Conservation (phyloP, 2,329 filamentous ascomycete genomes). For the Fusarium paranaense region DNA sequence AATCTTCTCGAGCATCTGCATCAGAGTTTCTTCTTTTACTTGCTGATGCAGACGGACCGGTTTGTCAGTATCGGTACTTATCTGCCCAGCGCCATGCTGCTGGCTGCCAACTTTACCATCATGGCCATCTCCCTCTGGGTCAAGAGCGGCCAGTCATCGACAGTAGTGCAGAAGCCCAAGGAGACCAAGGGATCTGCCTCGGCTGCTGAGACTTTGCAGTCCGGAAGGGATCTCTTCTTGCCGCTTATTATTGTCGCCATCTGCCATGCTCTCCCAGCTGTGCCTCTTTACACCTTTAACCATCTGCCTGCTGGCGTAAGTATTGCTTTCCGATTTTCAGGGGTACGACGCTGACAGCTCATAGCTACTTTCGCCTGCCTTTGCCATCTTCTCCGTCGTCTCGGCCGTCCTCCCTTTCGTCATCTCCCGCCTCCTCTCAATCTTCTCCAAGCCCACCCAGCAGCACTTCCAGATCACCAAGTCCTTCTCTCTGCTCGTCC, state of each 20-base stretch:
- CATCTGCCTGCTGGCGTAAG: conserved; percentile 74
- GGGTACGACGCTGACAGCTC: conserved; percentile 5
- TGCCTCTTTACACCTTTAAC: conserved; percentile 91
- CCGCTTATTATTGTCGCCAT: conserved; percentile 79
- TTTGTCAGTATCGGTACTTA: conserved; percentile 99
- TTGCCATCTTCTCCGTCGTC: conserved; percentile 66
- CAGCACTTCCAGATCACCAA: conserved; percentile 86
- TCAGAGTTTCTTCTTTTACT: conserved; percentile 99
- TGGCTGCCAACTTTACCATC: conserved; percentile 94
- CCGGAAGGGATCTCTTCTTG: conserved; percentile 75
- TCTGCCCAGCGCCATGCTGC: conserved; percentile 95
- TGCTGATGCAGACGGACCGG: conserved; percentile 89
- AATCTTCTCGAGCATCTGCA: conserved; percentile 97
- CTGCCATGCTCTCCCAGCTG: conserved; percentile 79
- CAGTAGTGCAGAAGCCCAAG: conserved; percentile 41
- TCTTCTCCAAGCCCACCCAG: conserved; percentile 63
- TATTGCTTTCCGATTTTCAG: neutral
- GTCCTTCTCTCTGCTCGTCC: conserved; percentile 89
- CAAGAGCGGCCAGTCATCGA: conserved; percentile 75
- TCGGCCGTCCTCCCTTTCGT: conserved; percentile 68
- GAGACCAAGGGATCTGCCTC: conserved; percentile 48
- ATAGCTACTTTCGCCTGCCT: conserved; percentile 70
- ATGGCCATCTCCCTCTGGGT: conserved; percentile 96
- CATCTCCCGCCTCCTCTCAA: conserved; percentile 66
- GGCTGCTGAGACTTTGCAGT: conserved; percentile 13